Conservation (phyloP, 352 stramenopile species). For the Phytophthora agathidicida region DNA sequence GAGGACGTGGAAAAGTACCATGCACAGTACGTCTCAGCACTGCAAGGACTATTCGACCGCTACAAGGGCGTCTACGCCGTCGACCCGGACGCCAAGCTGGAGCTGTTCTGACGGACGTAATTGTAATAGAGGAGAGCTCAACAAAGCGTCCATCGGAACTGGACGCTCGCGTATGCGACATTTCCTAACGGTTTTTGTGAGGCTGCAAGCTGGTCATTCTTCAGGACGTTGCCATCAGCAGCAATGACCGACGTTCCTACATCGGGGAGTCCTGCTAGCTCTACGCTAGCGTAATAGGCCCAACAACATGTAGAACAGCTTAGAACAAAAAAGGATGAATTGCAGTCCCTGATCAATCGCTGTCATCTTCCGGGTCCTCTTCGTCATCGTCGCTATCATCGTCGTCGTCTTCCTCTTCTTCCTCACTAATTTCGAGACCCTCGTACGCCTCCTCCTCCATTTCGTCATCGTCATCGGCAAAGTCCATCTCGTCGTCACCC, state of each 20-base stretch:
- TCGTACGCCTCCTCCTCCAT: constrained; percentile 87
- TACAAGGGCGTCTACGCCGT: constrained; percentile 85
- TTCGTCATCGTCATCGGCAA: constrained; percentile 56
- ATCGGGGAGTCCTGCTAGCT: too few species aligned
- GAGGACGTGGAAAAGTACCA: constrained; percentile 92
- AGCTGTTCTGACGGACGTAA: constrained; percentile 71
- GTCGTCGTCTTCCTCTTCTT: constrained; percentile 58
- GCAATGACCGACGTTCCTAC: too few species aligned
- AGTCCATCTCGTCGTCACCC: constrained; percentile 42
- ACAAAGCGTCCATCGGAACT: neutral
- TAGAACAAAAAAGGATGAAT: too few species aligned
- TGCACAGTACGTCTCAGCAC: constrained; percentile 79
- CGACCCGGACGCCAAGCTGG: constrained; percentile 61
- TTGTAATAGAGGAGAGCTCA: too few species aligned
- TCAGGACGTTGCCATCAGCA: neutral
- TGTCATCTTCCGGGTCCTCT: constrained; percentile 12
- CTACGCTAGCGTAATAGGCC: too few species aligned
- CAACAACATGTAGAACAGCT: too few species aligned
- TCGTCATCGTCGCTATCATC: constrained; percentile 60
- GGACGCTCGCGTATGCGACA: neutral
- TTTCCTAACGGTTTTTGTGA: neutral
- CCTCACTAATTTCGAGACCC: constrained; percentile 76
- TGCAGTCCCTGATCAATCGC: too few species aligned
- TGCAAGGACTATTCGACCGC: constrained; percentile 88
- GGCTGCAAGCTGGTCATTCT: neutral